Evolutionary conservation across 495 filamentous ascomycete genomes (phyloP).

Genomic region (Penicillium daleae): DNA sequence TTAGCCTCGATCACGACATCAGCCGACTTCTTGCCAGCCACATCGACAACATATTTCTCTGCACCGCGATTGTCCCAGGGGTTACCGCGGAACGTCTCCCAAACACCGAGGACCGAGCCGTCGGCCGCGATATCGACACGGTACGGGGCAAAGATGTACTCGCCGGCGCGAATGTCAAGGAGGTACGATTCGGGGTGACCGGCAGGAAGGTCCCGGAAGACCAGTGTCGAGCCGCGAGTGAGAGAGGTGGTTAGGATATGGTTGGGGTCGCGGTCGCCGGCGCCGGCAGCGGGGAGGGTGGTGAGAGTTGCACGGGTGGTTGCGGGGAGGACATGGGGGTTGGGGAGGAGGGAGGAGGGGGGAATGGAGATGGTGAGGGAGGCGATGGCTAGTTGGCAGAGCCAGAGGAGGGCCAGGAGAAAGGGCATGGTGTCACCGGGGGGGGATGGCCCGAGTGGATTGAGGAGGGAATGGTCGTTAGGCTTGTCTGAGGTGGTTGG

Average conservation of each 20-base stretch:
- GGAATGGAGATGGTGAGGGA: constrained; percentile 53
- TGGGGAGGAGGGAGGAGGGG: constrained; percentile 44
- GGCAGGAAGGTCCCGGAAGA: constrained; percentile 61
- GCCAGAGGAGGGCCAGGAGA: constrained; percentile 13
- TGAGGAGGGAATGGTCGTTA: not conserved
- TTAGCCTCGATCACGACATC: constrained; percentile 61
- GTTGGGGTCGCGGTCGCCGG: constrained; percentile 9
- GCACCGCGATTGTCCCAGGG: constrained; percentile 83
- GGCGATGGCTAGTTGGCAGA: constrained; percentile 21
- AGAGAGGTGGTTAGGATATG: constrained; percentile 66
- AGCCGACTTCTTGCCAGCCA: constrained; percentile 14
- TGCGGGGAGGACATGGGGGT: constrained; percentile 47
- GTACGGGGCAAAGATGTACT: constrained; percentile 73
- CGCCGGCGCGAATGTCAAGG: constrained; percentile 71
- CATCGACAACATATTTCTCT: constrained; percentile 47
- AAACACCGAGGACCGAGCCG: constrained; percentile 57
- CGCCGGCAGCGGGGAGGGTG: constrained; percentile 58
- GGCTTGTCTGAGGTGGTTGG: not conserved
- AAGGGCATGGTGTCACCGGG: constrained; percentile 1
- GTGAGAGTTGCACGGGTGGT: constrained; percentile 69
- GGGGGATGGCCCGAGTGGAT: not conserved
- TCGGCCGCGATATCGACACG: constrained; percentile 70
- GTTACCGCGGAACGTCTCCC: constrained; percentile 87
- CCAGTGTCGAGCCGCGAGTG: constrained; percentile 66
- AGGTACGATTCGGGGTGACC: constrained; percentile 67